Evolutionary conservation across 2,329 filamentous ascomycete species (phyloP).

Genomic region (Zymoseptoria pseudotritici): DNA sequence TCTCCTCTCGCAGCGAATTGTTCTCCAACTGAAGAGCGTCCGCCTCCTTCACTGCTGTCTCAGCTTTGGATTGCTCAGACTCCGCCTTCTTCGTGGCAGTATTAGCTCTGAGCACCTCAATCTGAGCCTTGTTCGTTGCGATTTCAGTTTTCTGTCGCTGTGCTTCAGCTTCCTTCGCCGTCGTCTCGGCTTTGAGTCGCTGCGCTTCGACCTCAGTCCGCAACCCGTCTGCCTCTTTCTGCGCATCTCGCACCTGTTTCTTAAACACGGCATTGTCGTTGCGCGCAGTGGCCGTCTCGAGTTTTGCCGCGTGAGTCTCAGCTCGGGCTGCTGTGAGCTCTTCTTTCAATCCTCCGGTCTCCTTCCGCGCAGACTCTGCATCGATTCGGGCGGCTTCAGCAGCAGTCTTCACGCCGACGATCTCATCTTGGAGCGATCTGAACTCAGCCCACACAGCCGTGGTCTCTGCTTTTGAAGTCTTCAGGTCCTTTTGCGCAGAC

Average conservation of each 20-base stretch:
- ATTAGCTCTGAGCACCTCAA: not conserved
- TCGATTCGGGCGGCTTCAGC: no score
- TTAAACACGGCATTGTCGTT: not conserved
- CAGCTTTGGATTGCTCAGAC: not conserved
- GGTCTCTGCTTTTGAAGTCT: no score
- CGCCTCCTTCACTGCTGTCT: not conserved
- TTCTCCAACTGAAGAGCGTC: not conserved
- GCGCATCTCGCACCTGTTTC: not conserved
- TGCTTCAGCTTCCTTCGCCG: not conserved
- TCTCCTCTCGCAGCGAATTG: not conserved
- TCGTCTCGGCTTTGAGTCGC: not conserved
- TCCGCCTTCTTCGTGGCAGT: not conserved
- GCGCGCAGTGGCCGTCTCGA: not conserved
- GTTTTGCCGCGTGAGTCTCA: not conserved
- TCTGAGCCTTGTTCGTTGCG: not conserved
- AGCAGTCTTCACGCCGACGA: no score
- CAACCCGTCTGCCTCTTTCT: not conserved
- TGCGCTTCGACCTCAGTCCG: not conserved
- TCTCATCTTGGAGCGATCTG: no score
- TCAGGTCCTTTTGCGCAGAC: no score
- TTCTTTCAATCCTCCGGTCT: not conserved
- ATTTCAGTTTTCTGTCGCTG: not conserved
- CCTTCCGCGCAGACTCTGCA: not conserved
- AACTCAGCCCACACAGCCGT: no score
- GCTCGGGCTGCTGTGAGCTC: not conserved